Conservation (phyloP, 1,284 basidiomycete genomes). For the Schizophyllum commune region DNA sequence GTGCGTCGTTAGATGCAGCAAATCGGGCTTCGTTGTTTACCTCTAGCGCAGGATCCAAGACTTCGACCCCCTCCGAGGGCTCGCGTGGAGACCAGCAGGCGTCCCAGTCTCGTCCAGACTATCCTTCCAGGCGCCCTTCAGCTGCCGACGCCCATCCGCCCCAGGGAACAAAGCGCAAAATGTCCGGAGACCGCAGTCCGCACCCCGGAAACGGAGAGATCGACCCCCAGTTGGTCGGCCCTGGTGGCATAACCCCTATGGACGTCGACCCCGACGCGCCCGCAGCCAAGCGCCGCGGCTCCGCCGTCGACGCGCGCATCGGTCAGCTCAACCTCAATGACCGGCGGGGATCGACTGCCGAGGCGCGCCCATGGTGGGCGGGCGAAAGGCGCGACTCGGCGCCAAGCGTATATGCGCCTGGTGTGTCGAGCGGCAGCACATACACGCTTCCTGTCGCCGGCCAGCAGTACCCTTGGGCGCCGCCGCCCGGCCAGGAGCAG, state of each 20-base stretch:
- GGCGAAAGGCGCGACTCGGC: slow-evolving; percentile 67
- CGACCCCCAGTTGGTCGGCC: slow-evolving; percentile 62
- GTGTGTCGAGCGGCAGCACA: neutral
- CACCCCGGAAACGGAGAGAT: slow-evolving; percentile 44
- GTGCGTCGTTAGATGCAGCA: neutral
- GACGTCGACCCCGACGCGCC: slow-evolving; percentile 54
- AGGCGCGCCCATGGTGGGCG: slow-evolving; percentile 47
- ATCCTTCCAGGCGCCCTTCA: neutral
- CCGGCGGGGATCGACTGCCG: slow-evolving; percentile 67
- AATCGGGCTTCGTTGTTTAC: neutral
- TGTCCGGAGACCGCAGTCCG: slow-evolving; percentile 56
- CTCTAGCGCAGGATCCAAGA: neutral
- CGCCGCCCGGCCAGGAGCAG: neutral
- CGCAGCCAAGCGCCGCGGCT: slow-evolving; percentile 71
- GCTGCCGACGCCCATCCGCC: slow-evolving; percentile 39
- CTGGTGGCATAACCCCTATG: slow-evolving; percentile 51
- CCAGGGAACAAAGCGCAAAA: slow-evolving; percentile 73
- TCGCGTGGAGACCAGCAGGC: neutral
- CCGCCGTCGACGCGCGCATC: slow-evolving; percentile 67
- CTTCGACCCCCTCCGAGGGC: neutral
- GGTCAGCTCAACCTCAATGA: slow-evolving; percentile 67
- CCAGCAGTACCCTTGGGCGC: neutral
- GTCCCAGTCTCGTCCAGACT: neutral
- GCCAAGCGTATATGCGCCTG: slow-evolving; percentile 54
- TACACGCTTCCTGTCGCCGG: neutral